Conservation (phyloP, 2,329 filamentous ascomycete species). For the Paracorniculantispora psalliotae region DNA sequence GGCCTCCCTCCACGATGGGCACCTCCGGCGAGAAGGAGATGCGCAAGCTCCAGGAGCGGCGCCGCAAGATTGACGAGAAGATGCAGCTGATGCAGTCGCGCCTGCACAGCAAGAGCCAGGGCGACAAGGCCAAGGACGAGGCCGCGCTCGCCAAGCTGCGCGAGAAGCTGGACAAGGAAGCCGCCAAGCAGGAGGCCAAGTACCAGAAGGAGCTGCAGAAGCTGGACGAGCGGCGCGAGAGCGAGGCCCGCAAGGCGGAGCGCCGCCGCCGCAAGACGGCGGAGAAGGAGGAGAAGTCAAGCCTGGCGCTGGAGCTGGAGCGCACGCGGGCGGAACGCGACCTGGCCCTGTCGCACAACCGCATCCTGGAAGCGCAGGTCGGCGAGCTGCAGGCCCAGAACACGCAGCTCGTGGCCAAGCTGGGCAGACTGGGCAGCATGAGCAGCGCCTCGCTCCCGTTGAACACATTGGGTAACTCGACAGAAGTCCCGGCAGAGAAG, state of each 20-base stretch:
- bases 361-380: constrained; percentile 50
- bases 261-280: constrained; percentile 44
- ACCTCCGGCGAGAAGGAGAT: constrained; percentile 55
- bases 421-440: constrained; percentile 40
- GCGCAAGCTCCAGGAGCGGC: constrained; percentile 55
- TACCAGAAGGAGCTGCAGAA: constrained; percentile 60
- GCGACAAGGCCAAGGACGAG: constrained; percentile 46
- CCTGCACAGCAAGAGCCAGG: constrained; percentile 38
- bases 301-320: constrained; percentile 49
- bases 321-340: constrained; percentile 46
- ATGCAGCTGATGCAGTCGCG: constrained; percentile 51
- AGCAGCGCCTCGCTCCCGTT: not conserved
- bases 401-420: constrained; percentile 49
- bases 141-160: constrained; percentile 50
- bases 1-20: constrained; percentile 13
- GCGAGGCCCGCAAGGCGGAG: constrained; percentile 57
- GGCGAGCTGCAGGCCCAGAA: constrained; percentile 57
- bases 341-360: constrained; percentile 46
- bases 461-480: not conserved
- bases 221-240: constrained; percentile 57
- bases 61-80: constrained; percentile 58
- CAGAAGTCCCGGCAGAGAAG: not conserved
- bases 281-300: constrained; percentile 50
- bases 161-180: constrained; percentile 58
- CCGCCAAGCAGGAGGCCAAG: constrained; percentile 62